Percentiles rank a stretch among this genome's conserved stretches.
Conservation (phyloP, 2,329 filamentous ascomycete species). For the Microascus cirrosus region DNA sequence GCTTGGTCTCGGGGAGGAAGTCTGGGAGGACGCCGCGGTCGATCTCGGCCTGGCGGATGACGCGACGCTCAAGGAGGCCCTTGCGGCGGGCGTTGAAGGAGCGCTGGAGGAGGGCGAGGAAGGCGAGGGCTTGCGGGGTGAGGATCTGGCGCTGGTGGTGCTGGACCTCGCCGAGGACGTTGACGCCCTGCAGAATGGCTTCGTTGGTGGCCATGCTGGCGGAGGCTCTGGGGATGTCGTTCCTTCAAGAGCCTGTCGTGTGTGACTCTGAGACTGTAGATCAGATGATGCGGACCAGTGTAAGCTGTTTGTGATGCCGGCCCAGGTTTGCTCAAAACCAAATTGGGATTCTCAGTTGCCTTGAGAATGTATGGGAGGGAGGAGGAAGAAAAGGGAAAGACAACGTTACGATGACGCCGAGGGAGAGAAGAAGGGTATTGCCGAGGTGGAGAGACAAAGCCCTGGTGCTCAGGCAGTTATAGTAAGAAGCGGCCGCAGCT, state of each 20-base stretch:
- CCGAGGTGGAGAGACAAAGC: background rate
- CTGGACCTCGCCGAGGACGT: constrained; percentile 69
- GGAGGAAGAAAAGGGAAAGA: background rate
- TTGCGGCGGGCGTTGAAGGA: constrained; percentile 89
- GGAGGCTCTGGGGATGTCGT: background rate
- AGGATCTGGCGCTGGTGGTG: constrained; percentile 82
- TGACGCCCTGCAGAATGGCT: constrained; percentile 74
- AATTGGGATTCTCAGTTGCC: background rate
- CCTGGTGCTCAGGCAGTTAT: background rate
- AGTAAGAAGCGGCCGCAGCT: background rate
- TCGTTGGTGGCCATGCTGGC: constrained; percentile 58
- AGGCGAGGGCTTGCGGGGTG: constrained; percentile 79
- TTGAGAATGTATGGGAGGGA: background rate
- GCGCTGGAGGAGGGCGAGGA: constrained; percentile 88
- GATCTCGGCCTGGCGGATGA: constrained; percentile 80
- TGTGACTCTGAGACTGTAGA: background rate
- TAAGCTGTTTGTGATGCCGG: background rate
- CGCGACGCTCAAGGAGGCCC: constrained; percentile 74
- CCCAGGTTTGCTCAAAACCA: background rate
- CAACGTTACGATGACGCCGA: background rate
- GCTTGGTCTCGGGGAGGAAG: constrained; percentile 90
- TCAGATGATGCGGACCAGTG: background rate
- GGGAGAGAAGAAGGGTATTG: background rate
- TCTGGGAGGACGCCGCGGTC: constrained; percentile 83
- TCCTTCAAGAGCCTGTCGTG: background rate